Evolutionary conservation across 208 protist species (phyloP).

Genomic region (Acanthamoeba castellanii): DNA sequence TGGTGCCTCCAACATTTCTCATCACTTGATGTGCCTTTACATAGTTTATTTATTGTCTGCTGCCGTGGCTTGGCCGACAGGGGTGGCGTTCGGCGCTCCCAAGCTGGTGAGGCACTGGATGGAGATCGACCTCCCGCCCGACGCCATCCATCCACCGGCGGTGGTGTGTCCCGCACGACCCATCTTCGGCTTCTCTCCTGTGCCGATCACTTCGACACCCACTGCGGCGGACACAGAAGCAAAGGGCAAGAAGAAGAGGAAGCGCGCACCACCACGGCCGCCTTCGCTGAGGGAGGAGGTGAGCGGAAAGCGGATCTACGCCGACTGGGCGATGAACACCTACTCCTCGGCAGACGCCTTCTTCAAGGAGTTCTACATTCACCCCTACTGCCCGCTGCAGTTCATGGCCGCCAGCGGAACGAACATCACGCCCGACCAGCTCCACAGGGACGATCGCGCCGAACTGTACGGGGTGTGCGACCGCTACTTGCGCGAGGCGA

Average conservation of each 20-base stretch:
- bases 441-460: not conserved
- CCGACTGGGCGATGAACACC: constrained; percentile 41
- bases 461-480: constrained; percentile 37
- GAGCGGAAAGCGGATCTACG: constrained; percentile 66
- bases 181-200: constrained; percentile 54
- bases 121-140: not conserved
- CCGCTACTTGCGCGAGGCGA: not conserved
- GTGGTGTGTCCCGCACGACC: not conserved
- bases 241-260: not conserved
- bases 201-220: not conserved
- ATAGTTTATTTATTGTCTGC: not conserved
- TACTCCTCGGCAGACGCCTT: constrained; percentile 21
- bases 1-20: not conserved
- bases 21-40: not conserved
- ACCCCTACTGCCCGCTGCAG: constrained; percentile 57
- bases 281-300: constrained; percentile 28
- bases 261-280: not conserved
- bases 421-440: constrained; percentile 41
- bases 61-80: not conserved
- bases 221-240: not conserved
- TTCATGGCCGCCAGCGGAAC: constrained; percentile 35
- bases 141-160: constrained; percentile 22
- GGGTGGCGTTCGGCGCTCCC: constrained; percentile 20
- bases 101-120: not conserved
- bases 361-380: constrained; percentile 45